Evolutionary conservation across 1,284 basidiomycete genomes (phyloP), one percentile per base, ranked within the genome.

Genomic region (Ustanciosporium gigantosporum): DNA sequence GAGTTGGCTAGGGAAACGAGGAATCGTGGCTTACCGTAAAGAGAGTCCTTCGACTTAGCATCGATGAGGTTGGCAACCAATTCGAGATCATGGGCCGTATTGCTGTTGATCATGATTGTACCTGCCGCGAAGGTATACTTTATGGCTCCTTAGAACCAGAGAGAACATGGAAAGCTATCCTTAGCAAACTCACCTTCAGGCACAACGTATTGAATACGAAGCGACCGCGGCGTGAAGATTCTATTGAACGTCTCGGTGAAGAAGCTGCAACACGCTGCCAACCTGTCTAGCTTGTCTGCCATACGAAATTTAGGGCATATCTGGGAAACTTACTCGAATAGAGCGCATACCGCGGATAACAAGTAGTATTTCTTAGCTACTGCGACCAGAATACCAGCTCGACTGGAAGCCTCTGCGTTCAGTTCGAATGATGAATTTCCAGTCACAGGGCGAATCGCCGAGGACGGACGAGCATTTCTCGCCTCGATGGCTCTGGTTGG

Each of bases 101-200:
- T 91, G 0, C 86, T 83, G 73, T 95, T 92, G 65, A 97, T 89
- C 82, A 94, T 84, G 87, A 95, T 89, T 0, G 90, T 92, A 0
- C 91, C 55, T n/a, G n/a, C n/a, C n/a, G n/a, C n/a, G n/a, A n/a
- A n/a, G n/a, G 58, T 25, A 15, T 2, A 11, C 14, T 3, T 5
- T 11, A 38, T n/a, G 36, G n/a, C n/a, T 8, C 19, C 9, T 31
- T 11, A 14, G 7, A 3, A 17, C 9, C 9, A 25, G 37, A 11
- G 25, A 2, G 24, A 17, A 5, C 16, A 29, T 25, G 37, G 17
- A 2, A 9, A 27, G 23, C 36, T 44, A 35, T 34, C 50, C 83
- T n/a, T n/a, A n/a, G n/a, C n/a, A n/a, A n/a, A n/a, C n/a, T n/a
- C n/a, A n/a, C n/a, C n/a, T 68, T 82, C 88, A 0, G 89, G 86